A percentile compares a stretch with the other conserved stretches of the same genome.
These are phyloP conservation scores for Ophiocordyceps sinensis DNA, from an alignment of 2,329 filamentous ascomycete species.

Conservation along the genomic window DNA sequence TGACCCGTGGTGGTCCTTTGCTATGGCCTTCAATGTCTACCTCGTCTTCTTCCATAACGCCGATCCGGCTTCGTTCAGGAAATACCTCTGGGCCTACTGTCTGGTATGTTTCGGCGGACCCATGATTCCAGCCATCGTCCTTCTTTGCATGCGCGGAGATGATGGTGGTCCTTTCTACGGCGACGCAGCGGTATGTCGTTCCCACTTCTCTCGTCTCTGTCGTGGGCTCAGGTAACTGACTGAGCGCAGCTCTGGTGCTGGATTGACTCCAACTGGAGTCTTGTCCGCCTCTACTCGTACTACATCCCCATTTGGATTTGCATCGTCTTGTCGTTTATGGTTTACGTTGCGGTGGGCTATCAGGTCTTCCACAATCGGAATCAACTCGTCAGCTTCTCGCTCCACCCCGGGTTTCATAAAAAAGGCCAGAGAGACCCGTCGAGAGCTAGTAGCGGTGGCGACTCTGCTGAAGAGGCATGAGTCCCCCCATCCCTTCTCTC, in stretches of 20 bases:
- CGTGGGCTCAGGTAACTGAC: background rate
- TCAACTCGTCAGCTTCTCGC: conserved; percentile 30
- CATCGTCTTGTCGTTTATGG: conserved; percentile 36
- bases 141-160: conserved; percentile 40
- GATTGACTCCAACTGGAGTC: conserved; percentile 38
- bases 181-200: conserved; percentile 35
- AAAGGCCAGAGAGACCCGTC: conserved; percentile 9
- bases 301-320: conserved; percentile 48
- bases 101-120: conserved; percentile 57
- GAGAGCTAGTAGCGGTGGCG: conserved; percentile 12
- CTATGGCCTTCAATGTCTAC: conserved; percentile 72
- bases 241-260: conserved; percentile 41
- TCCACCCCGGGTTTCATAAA: conserved; percentile 10
- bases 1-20: conserved; percentile 63
- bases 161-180: conserved; percentile 32
- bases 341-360: conserved; percentile 42
- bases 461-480: conserved; percentile 20
- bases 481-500: background rate
- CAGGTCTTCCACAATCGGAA: conserved; percentile 45
- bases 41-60: conserved; percentile 47
- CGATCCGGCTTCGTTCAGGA: conserved; percentile 47
- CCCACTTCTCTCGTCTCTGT: background rate
- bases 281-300: conserved; percentile 43
- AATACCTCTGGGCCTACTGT: conserved; percentile 57
- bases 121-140: conserved; percentile 48